Evolutionary conservation across 495 filamentous ascomycete species (phyloP), one percentile per base, ranked within the genome.

Genomic region (Hyaloscypha finlandica): DNA sequence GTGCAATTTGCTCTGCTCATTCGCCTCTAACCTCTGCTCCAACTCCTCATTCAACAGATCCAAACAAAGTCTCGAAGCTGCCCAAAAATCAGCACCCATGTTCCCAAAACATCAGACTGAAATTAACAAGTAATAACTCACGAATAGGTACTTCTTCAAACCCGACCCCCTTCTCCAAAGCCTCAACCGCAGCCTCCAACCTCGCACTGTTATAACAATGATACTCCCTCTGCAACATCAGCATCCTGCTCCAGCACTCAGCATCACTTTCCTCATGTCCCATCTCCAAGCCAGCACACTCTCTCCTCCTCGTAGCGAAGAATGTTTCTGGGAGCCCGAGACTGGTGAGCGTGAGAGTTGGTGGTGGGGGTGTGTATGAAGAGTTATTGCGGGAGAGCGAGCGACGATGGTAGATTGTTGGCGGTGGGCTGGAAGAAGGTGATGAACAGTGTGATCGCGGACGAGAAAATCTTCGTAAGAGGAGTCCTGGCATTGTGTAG

Each of bases 1-100:
- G 4, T 63, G 20, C 6, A 8, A 63, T 45, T 30, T 6, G 9
- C 31, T 4, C 16, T 32, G 56, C 20, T 32, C 30, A 8, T 39
- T 19, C 9, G 66, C 67, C 22, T 66, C 59, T 30, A 73, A 61
- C 33, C 31, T 22, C 22, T 64, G 48, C 52, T 30, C 55, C 33
- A 73, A 62, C 20, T 64, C 68, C 59, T 73, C 71, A 25, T 73
- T 70, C 45, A 73, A 42, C 14, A 73, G 63, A 73, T 73, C 68
- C 5, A 73, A 35, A 64, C 71, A 73, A 6, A 68, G 35, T 54
- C 68, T 70, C 22, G 68, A 64, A 12, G 71, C 71, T 73, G 61
- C 30, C n/a, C 14, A 4, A 30, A 48, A 6, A 67, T 58, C 53
- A 63, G 59, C 54, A 20, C 48, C 19, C 31, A 35, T 45, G 20